Base-by-base conservation (phyloP, 2,329 filamentous ascomycete genomes). In the Aspergillus awamori region DNA sequence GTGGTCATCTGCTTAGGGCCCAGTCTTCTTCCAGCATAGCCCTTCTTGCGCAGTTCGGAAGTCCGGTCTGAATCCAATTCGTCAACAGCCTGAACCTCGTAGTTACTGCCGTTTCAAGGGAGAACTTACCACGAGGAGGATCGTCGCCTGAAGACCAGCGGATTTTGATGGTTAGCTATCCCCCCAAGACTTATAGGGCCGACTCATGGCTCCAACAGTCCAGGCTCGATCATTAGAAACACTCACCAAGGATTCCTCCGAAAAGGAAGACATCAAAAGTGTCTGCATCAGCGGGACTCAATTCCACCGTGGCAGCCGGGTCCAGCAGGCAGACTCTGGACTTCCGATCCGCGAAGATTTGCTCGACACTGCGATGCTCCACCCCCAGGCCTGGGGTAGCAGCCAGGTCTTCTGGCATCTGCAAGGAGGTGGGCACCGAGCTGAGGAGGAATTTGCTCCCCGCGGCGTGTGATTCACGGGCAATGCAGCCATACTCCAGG, bases 1-100 rank as follows among this genome's bases (percentile, higher is more conserved):
- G 95, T 99, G 3, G 95, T 98, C 94, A 99, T 97, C 78, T 99
- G 95, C 69, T 93, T 89, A 7, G 94, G 92, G 0, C 95, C 95
- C 30, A 99, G 83, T 60, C 95, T 86, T 57, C 95, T 88, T 60
- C 94, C 93, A 60, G 89, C 83, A 70, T 96, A 99, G 3, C 95
- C 95, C 75, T 98, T 97, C 78, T 92, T 93, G 56, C 95, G 88
- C 69, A 99, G 81, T 77, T 99, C 95, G n/a, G 91, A 94, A 4
- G 95, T 99, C 64, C 95, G 89, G 78, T 98, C 94, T 96, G 88
- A 78, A 97, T 92, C 94, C 20, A 41, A 7, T n/a, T 43, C 39
- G 57, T 60, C 24, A 62, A 61, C 60, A 48, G 24, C 6, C 26
- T 22, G 49, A 38, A 52, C 45, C 36, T 26, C 13, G 17, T 17